Percentiles rank a stretch among this genome's conserved stretches.
Conservation (phyloP, 306 rosid genomes). For the Cucumis sativus region Cucumber_9930_V3 NC_026655.2:31561001-31561500, state of each 20-base stretch:
- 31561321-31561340: neutral
- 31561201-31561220: constrained; percentile 53
- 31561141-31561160: constrained; percentile 46
- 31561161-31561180: constrained; percentile 51
- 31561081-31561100: constrained; percentile 52
- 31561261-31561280: neutral
- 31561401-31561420: neutral
- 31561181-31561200: constrained; percentile 43
- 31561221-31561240: constrained; percentile 4
- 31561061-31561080: constrained; percentile 48
- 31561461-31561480: neutral
- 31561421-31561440: neutral
- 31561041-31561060: constrained; percentile 53
- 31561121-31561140: constrained; percentile 47
- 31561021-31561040: constrained; percentile 58
- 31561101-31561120: constrained; percentile 40
- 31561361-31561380: neutral
- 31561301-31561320: neutral
- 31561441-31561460: neutral
- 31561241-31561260: neutral
- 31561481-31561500: neutral
- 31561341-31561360: neutral
- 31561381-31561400: neutral
- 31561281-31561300: neutral
- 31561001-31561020: constrained; percentile 98